These are phyloP conservation scores for Penicillium sp. DNA, from an alignment of 2,329 filamentous ascomycete species.

Conservation along the genomic window DNA sequence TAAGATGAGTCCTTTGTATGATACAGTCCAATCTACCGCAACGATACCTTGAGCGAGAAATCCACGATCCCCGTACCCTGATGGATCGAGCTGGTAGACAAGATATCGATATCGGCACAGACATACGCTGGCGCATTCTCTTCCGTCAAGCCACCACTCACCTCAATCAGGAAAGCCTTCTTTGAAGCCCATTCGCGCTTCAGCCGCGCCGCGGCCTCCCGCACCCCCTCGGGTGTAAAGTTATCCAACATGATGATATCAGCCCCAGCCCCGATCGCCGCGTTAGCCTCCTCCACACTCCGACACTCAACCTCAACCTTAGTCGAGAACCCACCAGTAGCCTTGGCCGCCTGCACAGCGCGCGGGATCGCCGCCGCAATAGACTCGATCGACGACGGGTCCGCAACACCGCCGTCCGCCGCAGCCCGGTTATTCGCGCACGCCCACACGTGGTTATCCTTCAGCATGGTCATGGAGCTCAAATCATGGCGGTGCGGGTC, in stretches of 20 bases:
- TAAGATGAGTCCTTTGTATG: not conserved
- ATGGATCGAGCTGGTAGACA: slow-evolving; percentile 95
- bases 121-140: slow-evolving; percentile 78
- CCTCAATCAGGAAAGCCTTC: slow-evolving; percentile 77
- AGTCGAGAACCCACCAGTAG: slow-evolving; percentile 80
- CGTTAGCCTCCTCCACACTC: slow-evolving; percentile 80
- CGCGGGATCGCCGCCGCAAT: slow-evolving; percentile 68
- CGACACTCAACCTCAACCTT: slow-evolving; percentile 98
- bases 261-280: slow-evolving; percentile 84
- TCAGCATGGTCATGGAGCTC: slow-evolving; percentile 95
- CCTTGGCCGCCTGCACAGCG: slow-evolving; percentile 79
- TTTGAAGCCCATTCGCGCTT: slow-evolving; percentile 75
- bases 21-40: slow-evolving; percentile 27
- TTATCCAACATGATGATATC: slow-evolving; percentile 98
- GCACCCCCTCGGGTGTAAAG: slow-evolving; percentile 77
- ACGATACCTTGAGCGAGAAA: slow-evolving; percentile 84
- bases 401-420: slow-evolving; percentile 16
- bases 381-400: slow-evolving; percentile 17
- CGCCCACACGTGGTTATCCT: slow-evolving; percentile 98
- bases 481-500: slow-evolving; percentile 91
- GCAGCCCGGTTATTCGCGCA: slow-evolving; percentile 53
- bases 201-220: slow-evolving; percentile 67
- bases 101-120: slow-evolving; percentile 79
- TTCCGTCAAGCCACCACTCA: slow-evolving; percentile 83
- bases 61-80: slow-evolving; percentile 93